Conservation (phyloP, 2,329 filamentous ascomycete species). For the Knufia fluminis region DNA sequence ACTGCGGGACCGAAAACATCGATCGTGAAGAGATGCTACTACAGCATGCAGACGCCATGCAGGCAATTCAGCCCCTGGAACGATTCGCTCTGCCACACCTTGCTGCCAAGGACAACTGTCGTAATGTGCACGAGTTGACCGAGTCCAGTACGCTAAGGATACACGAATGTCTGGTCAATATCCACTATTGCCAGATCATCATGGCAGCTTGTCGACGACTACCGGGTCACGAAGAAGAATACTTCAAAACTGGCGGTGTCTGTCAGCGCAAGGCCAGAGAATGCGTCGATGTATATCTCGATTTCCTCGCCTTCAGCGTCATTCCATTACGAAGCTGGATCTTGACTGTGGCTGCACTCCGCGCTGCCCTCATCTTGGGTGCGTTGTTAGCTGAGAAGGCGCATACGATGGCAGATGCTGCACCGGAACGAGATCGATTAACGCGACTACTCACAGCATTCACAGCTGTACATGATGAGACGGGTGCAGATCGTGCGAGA, state of each 20-base stretch:
- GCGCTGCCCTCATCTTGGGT: conserved; percentile 59
- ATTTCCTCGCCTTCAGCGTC: conserved; percentile 6
- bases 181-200: conserved; percentile 8
- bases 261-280: conserved; percentile 6
- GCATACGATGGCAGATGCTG: conserved; percentile 65
- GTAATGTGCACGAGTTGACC: conserved; percentile 5
- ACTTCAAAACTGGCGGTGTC: conserved; percentile 4
- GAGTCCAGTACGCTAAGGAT: conserved; percentile 1
- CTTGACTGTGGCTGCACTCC: conserved; percentile 3
- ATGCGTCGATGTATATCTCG: conserved; percentile 5
- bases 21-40: conserved; percentile 1
- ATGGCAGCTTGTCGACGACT: conserved; percentile 7
- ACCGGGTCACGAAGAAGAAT: conserved; percentile 5
- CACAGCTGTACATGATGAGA: conserved; percentile 5
- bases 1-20: conserved; percentile 7
- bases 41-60: conserved; percentile 5
- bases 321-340: conserved; percentile 7
- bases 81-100: conserved; percentile 4
- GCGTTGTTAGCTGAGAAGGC: conserved; percentile 83
- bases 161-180: conserved; percentile 7
- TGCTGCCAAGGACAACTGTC: conserved; percentile 4
- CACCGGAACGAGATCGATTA: conserved; percentile 1
- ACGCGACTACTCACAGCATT: not conserved
- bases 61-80: conserved; percentile 2
- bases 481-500: conserved; percentile 1